Evolutionary conservation across 2,329 filamentous ascomycete genomes (phyloP), one percentile per base, ranked within the genome.

Genomic region (Allantophomopsis cytisporea): DNA sequence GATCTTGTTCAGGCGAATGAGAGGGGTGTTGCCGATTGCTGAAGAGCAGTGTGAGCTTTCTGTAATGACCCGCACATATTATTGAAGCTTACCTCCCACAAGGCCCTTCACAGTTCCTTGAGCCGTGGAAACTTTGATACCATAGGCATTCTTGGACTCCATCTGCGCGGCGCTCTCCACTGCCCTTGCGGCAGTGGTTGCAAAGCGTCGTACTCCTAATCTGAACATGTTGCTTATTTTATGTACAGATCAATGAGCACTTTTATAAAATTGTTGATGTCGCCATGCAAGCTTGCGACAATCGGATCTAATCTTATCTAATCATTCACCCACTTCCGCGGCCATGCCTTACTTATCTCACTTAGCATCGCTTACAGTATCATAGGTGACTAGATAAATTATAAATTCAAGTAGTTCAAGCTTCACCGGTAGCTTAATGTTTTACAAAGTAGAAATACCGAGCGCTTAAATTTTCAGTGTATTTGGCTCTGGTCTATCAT

Each of bases 21-120:
- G 74, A 1, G 91, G 89, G 0, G 91, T 98, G 62, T 96, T 96
- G 47, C 91, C 91, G 64, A 98, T 96, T 40, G 91, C 91, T 94
- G 33, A 4, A 37, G 8, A 7, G n/a, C 20, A 10, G 2, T 3
- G 31, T 48, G 14, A 44, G 43, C 28, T 28, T 28, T 5, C 23
- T 28, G 11, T 28, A 3, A 12, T 28, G 23, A 28, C 8, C 10
- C 11, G 18, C 21, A 21, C 16, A 32, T 32, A 21, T 37, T 21
- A 33, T 39, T 35, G 35, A 32, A 46, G 36, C 53, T 44, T 68
- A 82, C 80, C 80, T 63, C 78, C 79, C 41, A 80, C 68, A 44
- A 84, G 68, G 38, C 78, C 70, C 52, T 80, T 69, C 36, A 77
- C 77, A 43, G 74, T 62, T 39, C 76, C 72, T 56, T 84, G 80